These are phyloP conservation scores for Lunasporangiospora selenospora DNA, from an alignment of 192 early-diverging fungal genomes.

Conservation along the genomic window DNA sequence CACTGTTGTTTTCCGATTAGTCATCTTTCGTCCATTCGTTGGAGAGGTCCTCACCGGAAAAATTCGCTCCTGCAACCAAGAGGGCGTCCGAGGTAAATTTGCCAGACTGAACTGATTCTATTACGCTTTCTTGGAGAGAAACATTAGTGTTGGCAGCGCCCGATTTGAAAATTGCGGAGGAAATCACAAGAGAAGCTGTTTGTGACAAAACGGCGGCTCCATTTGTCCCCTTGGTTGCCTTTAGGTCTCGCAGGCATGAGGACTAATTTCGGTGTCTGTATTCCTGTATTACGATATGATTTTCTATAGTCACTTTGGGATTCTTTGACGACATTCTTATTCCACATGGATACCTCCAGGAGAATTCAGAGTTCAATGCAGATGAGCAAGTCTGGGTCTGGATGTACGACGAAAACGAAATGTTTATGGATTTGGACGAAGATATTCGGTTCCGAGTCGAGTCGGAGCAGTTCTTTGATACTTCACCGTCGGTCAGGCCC, in stretches of 20 bases:
- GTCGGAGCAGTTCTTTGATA: constrained; percentile 77
- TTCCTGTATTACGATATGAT: not conserved
- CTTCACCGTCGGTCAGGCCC: constrained; percentile 62
- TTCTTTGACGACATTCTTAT: constrained; percentile 95
- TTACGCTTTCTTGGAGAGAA: not conserved
- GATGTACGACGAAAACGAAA: constrained; percentile 76
- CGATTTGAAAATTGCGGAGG: too few species aligned
- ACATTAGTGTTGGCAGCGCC: constrained; percentile 8
- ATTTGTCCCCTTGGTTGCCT: too few species aligned
- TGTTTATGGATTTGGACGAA: constrained; percentile 87
- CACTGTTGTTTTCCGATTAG: constrained; percentile 84
- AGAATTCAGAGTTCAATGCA: constrained; percentile 69
- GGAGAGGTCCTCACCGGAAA: constrained; percentile 87
- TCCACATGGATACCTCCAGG: constrained; percentile 67
- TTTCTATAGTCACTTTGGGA: constrained; percentile 70
- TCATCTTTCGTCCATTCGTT: constrained; percentile 91
- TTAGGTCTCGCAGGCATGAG: too few species aligned
- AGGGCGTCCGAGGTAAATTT: constrained; percentile 71
- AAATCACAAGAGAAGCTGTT: too few species aligned
- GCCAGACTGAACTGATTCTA: not conserved
- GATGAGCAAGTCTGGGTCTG: constrained; percentile 86
- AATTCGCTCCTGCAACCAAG: constrained; percentile 71
- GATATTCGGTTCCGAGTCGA: constrained; percentile 80
- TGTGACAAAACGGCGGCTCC: too few species aligned
- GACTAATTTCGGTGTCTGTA: constrained; percentile 1